Evolutionary conservation across 2,329 filamentous ascomycete genomes (phyloP).

Genomic region (Chrysosphaeria jannelii): DNA sequence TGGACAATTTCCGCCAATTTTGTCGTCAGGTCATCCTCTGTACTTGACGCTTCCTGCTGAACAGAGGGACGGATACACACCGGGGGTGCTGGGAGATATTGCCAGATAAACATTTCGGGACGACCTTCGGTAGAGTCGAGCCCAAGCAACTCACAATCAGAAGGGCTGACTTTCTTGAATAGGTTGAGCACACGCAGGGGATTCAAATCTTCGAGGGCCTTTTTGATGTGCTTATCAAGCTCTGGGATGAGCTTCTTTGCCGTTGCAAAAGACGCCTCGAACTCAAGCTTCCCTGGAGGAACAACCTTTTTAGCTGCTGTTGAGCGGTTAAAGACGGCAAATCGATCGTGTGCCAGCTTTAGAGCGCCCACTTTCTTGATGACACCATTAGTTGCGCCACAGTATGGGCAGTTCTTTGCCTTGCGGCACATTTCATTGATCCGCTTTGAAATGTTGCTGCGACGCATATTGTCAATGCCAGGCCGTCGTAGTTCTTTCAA

Average conservation of each 20-base stretch:
- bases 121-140: constrained; percentile 63
- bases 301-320: constrained; percentile 60
- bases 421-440: constrained; percentile 81
- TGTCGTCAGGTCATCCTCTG: constrained; percentile 85
- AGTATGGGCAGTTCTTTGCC: constrained; percentile 52
- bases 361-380: constrained; percentile 81
- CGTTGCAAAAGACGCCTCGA: constrained; percentile 59
- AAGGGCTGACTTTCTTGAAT: constrained; percentile 60
- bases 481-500: constrained; percentile 57
- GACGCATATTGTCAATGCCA: constrained; percentile 60
- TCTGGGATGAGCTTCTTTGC: constrained; percentile 54
- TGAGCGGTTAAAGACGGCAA: constrained; percentile 62
- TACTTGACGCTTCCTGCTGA: constrained; percentile 72
- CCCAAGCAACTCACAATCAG: constrained; percentile 74
- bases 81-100: constrained; percentile 76
- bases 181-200: constrained; percentile 68
- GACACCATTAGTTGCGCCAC: constrained; percentile 57
- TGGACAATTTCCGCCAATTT: constrained; percentile 94
- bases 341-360: constrained; percentile 87
- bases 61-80: constrained; percentile 88
- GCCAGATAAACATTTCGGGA: constrained; percentile 95
- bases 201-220: constrained; percentile 83
- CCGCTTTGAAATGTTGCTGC: constrained; percentile 57
- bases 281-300: constrained; percentile 53
- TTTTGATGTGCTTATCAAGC: constrained; percentile 68